Percentiles rank a stretch among this genome's conserved stretches.
Conservation (phyloP, 2,329 filamentous ascomycete species). For the Talaromyces sp. region DNA sequence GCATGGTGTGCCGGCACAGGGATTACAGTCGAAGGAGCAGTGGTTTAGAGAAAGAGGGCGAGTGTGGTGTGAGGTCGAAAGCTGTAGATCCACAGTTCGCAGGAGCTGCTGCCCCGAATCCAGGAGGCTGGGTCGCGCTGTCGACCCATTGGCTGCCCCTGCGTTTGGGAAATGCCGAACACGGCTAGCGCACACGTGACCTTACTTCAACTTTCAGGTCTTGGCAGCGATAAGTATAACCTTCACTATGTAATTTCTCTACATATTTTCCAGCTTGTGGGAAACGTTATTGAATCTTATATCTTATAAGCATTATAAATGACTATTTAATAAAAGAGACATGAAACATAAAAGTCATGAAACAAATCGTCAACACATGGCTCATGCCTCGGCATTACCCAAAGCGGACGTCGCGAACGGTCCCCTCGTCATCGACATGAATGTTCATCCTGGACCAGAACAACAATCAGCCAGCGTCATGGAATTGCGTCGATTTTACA, state of each 20-base stretch:
- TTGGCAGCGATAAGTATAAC: no score
- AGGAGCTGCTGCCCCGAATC: neutral
- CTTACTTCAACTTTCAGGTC: neutral
- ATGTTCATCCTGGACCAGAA: slow-evolving; percentile 34
- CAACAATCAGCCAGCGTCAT: neutral
- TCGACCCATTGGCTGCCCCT: neutral
- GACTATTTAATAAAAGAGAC: neutral
- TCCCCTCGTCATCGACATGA: slow-evolving; percentile 38
- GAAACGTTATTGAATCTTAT: neutral
- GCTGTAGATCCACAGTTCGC: neutral
- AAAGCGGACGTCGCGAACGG: slow-evolving; percentile 39
- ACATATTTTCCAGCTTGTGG: neutral
- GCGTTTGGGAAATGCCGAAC: slow-evolving; percentile 12
- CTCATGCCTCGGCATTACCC: slow-evolving; percentile 17
- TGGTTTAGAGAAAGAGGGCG: neutral
- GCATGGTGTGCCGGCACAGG: slow-evolving; percentile 19
- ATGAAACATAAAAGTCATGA: neutral
- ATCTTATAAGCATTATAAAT: no score
- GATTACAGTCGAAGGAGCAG: neutral
- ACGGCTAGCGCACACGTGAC: slow-evolving; percentile 8
- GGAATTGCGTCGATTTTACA: no score
- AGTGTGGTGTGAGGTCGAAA: neutral
- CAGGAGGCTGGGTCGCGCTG: slow-evolving; percentile 9
- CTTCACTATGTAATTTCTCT: neutral
- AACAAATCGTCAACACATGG: neutral